Base-by-base conservation (phyloP, 768 basidiomycete genomes). In the Rickenella mellea region DNA sequence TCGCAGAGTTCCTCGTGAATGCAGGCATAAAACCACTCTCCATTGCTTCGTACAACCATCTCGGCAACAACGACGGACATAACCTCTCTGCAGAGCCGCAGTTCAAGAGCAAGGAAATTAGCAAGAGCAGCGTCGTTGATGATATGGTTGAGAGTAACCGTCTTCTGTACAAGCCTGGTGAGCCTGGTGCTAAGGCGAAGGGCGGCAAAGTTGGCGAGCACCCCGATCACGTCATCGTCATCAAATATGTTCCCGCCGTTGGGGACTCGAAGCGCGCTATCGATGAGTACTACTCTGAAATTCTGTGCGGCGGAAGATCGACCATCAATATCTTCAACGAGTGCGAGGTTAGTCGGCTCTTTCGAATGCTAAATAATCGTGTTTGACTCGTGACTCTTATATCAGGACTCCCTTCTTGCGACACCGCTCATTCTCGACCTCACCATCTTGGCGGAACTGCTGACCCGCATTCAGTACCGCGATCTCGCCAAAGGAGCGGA, bases 221-320 rank as follows among this genome's bases (percentile, higher is more conserved):
- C 63, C 94, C 94, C 22, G 93, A 97, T 63, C 94, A 99, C 58
- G 75, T 93, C 54, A 83, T 97, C 41, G 91, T 94, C 43, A 94
- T 94, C 76, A 94, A 94, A 72, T 94, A 94, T 52, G 83, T 97
- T 2, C 91, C 90, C 17, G 88, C 92, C 20, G 92, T 94, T 24
- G 93, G 94, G 28, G 96, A 98, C 68, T 89, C 87, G 44, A 98
- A 97, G 78, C 76, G 90, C 43, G 96, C 93, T n/a, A 91, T 98
- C 71, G 96, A 98, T 65, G 93, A 97, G 70, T 98, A 97, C 67
- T 91, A 92, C 64, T 93, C 89, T 9, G 93, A 98, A 73, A 92
- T 98, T 55, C 83, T 93, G 69, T 94, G 93, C 57, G 93, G 93
- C 51, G 93, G 93, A 22, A 72, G 89, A 48, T 87, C 84, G 49